phyloP scores from a whole-genome alignment of 768 basidiomycete species.

The Termitomyces sp. region DNA sequence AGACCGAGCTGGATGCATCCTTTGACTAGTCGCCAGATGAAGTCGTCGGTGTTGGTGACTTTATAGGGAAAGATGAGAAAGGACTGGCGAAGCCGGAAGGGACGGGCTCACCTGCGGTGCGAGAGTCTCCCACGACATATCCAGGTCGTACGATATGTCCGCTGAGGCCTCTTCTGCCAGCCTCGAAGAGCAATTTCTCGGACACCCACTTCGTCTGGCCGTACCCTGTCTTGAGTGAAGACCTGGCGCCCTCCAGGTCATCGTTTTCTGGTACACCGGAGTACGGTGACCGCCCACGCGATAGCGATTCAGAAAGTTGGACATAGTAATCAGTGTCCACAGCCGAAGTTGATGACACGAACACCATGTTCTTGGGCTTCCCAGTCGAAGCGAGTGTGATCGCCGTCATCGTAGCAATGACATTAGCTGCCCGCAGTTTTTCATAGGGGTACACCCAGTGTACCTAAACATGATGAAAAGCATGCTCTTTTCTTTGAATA shows the following conservation, averaged over 20 bases:
- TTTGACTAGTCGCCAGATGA: constrained; percentile 96
- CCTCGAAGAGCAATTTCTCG: constrained; percentile 90
- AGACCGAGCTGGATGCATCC: constrained; percentile 98
- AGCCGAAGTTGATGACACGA: constrained; percentile 94
- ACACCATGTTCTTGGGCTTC: constrained; percentile 77
- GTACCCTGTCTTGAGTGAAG: constrained; percentile 81
- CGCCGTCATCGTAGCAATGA: constrained; percentile 83
- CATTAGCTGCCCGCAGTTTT: constrained; percentile 86
- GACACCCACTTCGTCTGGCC: constrained; percentile 99
- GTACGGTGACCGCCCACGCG: constrained; percentile 30
- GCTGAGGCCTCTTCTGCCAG: constrained; percentile 76
- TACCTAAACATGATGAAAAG: constrained; percentile 58
- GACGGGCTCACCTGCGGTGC: constrained; percentile 63
- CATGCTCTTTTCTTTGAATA: too few species aligned
- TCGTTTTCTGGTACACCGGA: constrained; percentile 84
- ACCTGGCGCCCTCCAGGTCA: constrained; percentile 79
- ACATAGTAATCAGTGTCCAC: constrained; percentile 92
- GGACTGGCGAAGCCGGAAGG: background rate
- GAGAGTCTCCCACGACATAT: constrained; percentile 93
- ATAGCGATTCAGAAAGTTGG: constrained; percentile 69
- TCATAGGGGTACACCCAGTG: constrained; percentile 99
- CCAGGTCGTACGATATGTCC: constrained; percentile 91
- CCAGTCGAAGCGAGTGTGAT: constrained; percentile 70
- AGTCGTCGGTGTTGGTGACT: constrained; percentile 99
- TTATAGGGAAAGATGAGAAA: background rate